Evolutionary conservation across 1,139 yeast genomes (phyloP).

Genomic region (Pichia sp.): DNA sequence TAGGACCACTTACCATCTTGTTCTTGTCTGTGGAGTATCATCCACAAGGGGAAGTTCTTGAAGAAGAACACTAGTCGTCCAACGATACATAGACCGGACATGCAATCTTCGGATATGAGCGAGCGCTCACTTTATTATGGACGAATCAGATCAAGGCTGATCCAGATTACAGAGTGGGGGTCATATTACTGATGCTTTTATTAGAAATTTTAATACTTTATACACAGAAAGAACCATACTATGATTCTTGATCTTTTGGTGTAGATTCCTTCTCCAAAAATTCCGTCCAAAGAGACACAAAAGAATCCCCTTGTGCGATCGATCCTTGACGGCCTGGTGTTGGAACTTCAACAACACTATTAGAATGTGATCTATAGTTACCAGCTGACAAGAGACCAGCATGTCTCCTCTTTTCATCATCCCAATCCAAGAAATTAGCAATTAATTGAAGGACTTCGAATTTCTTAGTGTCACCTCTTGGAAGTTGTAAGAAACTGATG

Average conservation of each 20-base stretch:
- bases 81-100: neutral
- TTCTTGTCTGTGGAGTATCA: neutral
- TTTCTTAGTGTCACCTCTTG: conserved; percentile 92
- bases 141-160: no score
- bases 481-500: conserved; percentile 80
- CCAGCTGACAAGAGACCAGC: conserved; percentile 70
- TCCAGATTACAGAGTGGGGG: no score
- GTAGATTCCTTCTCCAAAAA: conserved; percentile 71
- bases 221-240: neutral
- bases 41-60: neutral
- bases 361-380: conserved; percentile 28
- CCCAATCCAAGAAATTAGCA: conserved; percentile 85
- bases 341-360: conserved; percentile 31
- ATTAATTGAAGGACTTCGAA: conserved; percentile 87
- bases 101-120: conserved; percentile 5
- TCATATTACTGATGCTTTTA: no score
- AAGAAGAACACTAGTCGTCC: neutral
- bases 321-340: conserved; percentile 26
- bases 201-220: no score
- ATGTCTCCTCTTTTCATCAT: conserved; percentile 72
- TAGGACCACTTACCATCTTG: conserved; percentile 15
- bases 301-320: conserved; percentile 58
- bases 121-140: neutral
- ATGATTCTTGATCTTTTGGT: conserved; percentile 16
- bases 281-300: conserved; percentile 88